phyloP scores from a whole-genome alignment of 208 protist species.

The Leishmania martiniquensis region DNA sequence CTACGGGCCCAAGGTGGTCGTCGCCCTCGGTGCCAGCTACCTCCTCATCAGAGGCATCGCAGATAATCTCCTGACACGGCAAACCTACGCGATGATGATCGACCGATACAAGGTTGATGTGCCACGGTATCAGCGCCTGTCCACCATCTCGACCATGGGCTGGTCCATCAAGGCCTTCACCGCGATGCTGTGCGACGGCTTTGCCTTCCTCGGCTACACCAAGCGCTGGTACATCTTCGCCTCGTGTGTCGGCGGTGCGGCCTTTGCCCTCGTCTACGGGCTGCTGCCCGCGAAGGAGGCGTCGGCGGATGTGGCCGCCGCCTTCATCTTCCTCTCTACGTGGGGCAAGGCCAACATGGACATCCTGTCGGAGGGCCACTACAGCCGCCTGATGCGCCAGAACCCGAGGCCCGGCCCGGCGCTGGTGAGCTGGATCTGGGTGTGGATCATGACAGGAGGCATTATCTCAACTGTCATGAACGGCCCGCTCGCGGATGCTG shows the following conservation, averaged over 20 bases:
- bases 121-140: constrained; percentile 58
- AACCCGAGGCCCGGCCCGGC: constrained; percentile 45
- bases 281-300: constrained; percentile 43
- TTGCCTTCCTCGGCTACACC: constrained; percentile 69
- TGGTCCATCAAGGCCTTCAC: constrained; percentile 73
- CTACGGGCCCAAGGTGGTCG: constrained; percentile 41
- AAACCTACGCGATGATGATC: constrained; percentile 51
- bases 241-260: constrained; percentile 47
- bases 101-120: constrained; percentile 40
- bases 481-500: constrained; percentile 60
- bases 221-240: constrained; percentile 74
- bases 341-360: constrained; percentile 74
- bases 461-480: constrained; percentile 49
- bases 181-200: constrained; percentile 63
- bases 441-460: constrained; percentile 51
- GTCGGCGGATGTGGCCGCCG: constrained; percentile 37
- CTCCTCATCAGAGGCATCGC: constrained; percentile 64
- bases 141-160: constrained; percentile 39
- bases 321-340: constrained; percentile 55
- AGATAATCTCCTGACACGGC: constrained; percentile 43
- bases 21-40: constrained; percentile 47
- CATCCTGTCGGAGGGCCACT: constrained; percentile 79
- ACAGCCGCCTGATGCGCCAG: constrained; percentile 69
- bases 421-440: constrained; percentile 74
- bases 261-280: constrained; percentile 48